phyloP scores from a whole-genome alignment of 805 yeast species.

The Phaffomyces antillensis region DNA sequence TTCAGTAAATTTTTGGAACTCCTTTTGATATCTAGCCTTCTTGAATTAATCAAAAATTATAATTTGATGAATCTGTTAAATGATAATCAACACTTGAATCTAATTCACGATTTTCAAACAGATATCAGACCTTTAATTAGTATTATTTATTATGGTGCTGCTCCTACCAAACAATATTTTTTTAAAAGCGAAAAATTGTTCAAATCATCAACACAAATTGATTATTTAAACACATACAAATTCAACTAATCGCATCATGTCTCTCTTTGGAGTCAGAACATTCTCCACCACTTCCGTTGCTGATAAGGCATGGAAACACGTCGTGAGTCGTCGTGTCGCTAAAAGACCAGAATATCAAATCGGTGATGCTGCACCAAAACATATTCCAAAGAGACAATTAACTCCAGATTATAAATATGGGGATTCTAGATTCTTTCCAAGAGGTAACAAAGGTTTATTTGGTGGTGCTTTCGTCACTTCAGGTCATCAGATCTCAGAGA shows the following conservation, averaged over 20 bases:
- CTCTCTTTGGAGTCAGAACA: conserved; percentile 8
- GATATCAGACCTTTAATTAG: too few species aligned
- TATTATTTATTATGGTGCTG: too few species aligned
- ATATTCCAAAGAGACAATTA: conserved; percentile 37
- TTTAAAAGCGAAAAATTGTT: too few species aligned
- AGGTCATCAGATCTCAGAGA: conserved; percentile 75
- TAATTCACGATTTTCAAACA: too few species aligned
- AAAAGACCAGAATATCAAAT: conserved; percentile 36
- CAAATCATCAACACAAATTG: background rate
- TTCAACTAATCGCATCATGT: background rate
- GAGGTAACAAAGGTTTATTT: conserved; percentile 80
- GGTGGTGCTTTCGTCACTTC: conserved; percentile 81
- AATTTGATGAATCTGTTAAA: background rate
- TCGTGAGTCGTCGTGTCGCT: conserved; percentile 42
- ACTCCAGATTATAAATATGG: conserved; percentile 73
- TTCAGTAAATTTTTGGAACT: background rate
- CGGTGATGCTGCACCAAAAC: conserved; percentile 47
- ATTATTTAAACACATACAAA: background rate
- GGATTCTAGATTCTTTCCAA: conserved; percentile 68
- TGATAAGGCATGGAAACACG: conserved; percentile 33
- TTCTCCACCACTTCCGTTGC: conserved; percentile 13
- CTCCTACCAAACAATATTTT: too few species aligned
- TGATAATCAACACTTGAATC: background rate
- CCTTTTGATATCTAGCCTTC: background rate
- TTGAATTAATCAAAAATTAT: background rate